A percentile compares a stretch with the other conserved stretches of the same genome.
Conservation (phyloP, 208 protist species). For the Trypanosoma melophagium region DNA sequence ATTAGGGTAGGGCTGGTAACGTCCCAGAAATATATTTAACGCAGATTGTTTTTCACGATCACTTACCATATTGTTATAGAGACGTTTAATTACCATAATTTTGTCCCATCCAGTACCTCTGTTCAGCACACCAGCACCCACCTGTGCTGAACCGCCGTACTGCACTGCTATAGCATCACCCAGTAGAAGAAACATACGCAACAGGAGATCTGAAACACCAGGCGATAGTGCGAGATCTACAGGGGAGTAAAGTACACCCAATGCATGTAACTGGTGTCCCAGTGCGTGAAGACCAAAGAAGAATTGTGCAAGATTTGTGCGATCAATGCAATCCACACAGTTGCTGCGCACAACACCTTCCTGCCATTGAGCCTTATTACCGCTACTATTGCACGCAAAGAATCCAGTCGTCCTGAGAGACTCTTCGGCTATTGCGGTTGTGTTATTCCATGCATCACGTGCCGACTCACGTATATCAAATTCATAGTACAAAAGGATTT, state of each 20-base stretch:
- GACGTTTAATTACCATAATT: conserved; percentile 80
- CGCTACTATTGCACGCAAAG: conserved; percentile 40
- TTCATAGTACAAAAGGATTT: conserved; percentile 71
- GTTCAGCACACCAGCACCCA: conserved; percentile 83
- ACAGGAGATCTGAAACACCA: conserved; percentile 52
- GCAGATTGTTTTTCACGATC: conserved; percentile 78
- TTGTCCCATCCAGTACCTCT: conserved; percentile 83
- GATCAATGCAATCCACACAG: conserved; percentile 98
- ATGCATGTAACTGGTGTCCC: conserved; percentile 54
- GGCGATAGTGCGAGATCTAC: conserved; percentile 43
- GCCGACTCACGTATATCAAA: conserved; percentile 81
- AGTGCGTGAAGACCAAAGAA: conserved; percentile 87
- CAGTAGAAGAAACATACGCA: conserved; percentile 80
- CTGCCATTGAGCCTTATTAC: conserved; percentile 41
- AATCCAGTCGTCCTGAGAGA: conserved; percentile 44
- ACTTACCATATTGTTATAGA: conserved; percentile 85
- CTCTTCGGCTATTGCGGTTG: conserved; percentile 54
- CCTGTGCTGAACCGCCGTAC: conserved; percentile 87
- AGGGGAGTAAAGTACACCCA: conserved; percentile 45
- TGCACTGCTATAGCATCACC: conserved; percentile 85
- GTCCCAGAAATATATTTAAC: conserved; percentile 85
- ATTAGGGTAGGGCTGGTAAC: conserved; percentile 44
- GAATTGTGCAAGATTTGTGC: conserved; percentile 96
- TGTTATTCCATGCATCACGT: conserved; percentile 71
- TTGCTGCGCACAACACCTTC: conserved; percentile 94